Evolutionary conservation across 2,329 filamentous ascomycete genomes (phyloP).

Genomic region (Fusarium xylarioides): DNA sequence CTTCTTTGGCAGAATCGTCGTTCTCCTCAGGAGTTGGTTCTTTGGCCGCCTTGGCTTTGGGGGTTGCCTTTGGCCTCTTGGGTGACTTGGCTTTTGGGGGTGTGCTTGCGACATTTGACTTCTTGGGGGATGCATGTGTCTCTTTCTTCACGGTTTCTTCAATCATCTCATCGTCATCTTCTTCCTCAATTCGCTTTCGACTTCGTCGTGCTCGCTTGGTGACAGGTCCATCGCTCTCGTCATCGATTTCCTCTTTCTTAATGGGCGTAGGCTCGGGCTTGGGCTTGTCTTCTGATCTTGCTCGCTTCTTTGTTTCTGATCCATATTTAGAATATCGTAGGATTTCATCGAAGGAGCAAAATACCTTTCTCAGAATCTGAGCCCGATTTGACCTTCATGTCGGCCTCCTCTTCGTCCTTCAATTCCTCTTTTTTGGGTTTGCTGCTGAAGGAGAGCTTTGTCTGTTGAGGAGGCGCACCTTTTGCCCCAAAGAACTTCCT

Average conservation of each 20-base stretch:
- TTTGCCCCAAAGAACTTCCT: constrained; percentile 87
- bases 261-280: constrained; percentile 30
- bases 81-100: constrained; percentile 39
- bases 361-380: constrained; percentile 52
- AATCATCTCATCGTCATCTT: constrained; percentile 59
- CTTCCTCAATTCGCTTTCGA: constrained; percentile 59
- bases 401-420: constrained; percentile 44
- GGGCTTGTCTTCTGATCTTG: constrained; percentile 40
- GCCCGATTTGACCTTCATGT: constrained; percentile 50
- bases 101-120: constrained; percentile 30
- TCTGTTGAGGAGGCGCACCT: constrained; percentile 71
- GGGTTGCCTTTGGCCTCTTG: constrained; percentile 23
- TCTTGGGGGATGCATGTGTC: constrained; percentile 21
- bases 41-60: constrained; percentile 23
- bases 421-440: constrained; percentile 54
- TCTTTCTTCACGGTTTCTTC: constrained; percentile 45
- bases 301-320: constrained; percentile 58
- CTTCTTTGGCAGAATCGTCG: constrained; percentile 43
- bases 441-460: constrained; percentile 79
- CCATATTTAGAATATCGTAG: neutral
- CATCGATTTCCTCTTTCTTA: constrained; percentile 54
- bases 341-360: neutral
- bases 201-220: constrained; percentile 64
- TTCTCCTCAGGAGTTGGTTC: constrained; percentile 18
- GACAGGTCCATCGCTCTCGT: constrained; percentile 67